Evolutionary conservation across 768 basidiomycete species (phyloP).

Genomic region (Cystobasidiopsis lactophilus): DNA sequence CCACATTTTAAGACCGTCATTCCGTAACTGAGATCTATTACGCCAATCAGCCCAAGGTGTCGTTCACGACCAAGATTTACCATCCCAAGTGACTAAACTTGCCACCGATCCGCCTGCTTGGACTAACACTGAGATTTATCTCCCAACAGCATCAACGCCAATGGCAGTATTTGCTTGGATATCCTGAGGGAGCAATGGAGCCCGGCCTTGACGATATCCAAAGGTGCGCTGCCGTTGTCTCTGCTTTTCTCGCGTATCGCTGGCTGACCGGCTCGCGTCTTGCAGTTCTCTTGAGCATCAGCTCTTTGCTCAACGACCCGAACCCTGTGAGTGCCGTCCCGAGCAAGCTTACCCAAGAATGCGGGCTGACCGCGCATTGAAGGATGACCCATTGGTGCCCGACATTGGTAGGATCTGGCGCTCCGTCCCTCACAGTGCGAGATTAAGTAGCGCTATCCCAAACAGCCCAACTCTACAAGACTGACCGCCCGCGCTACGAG

Average conservation of each 20-base stretch:
- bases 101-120: background rate
- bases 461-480: constrained; percentile 79
- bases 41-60: constrained; percentile 99
- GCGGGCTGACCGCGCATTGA: no score
- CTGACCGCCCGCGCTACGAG: constrained; percentile 88
- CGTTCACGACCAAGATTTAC: constrained; percentile 99
- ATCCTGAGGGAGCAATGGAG: constrained; percentile 99
- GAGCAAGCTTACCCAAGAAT: no score
- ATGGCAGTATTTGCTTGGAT: constrained; percentile 95
- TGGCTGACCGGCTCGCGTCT: background rate
- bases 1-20: no score
- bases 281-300: constrained; percentile 82
- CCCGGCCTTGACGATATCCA: constrained; percentile 94
- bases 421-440: background rate
- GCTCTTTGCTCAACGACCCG: constrained; percentile 97
- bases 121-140: background rate
- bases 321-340: constrained; percentile 38
- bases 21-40: no score
- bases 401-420: constrained; percentile 70
- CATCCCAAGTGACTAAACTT: constrained; percentile 46
- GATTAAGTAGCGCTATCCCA: background rate
- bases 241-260: background rate
- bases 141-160: constrained; percentile 62
- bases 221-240: constrained; percentile 37
- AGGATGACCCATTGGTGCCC: constrained; percentile 87